Conservation (phyloP, 1,139 yeast genomes). For the Candida gigantensis region DNA sequence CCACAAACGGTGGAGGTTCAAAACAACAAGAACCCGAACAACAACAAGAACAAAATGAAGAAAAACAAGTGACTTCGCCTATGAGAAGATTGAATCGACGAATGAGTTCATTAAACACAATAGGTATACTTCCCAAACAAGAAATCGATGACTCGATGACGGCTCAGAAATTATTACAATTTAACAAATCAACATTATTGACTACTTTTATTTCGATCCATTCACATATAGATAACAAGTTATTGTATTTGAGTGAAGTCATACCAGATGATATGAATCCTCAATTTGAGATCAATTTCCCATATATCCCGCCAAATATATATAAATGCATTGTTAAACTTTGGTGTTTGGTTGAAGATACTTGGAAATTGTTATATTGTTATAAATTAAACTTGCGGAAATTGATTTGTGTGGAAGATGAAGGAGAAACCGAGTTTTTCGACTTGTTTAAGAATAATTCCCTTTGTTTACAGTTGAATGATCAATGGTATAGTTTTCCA, state of each 20-base stretch:
- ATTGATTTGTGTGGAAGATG: slow-evolving; percentile 17
- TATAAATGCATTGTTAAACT: slow-evolving; percentile 23
- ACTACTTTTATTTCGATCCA: slow-evolving; percentile 34
- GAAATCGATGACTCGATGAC: slow-evolving; percentile 8
- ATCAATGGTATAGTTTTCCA: slow-evolving; percentile 23
- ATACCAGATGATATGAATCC: slow-evolving; percentile 27
- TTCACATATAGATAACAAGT: slow-evolving; percentile 16
- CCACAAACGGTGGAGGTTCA: not conserved
- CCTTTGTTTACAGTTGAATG: slow-evolving; percentile 26
- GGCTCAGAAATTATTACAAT: slow-evolving; percentile 9
- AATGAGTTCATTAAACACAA: slow-evolving; percentile 8
- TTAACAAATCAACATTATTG: slow-evolving; percentile 19
- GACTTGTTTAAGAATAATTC: slow-evolving; percentile 27
- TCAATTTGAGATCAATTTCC: slow-evolving; percentile 31
- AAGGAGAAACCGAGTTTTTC: slow-evolving; percentile 14
- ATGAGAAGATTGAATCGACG: slow-evolving; percentile 9
- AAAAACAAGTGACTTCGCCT: slow-evolving; percentile 1
- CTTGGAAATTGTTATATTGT: slow-evolving; percentile 25
- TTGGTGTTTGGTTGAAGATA: slow-evolving; percentile 20
- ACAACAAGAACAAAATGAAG: not conserved
- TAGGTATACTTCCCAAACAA: slow-evolving; percentile 2
- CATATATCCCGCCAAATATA: slow-evolving; percentile 19
- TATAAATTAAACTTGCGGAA: slow-evolving; percentile 24
- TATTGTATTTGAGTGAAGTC: slow-evolving; percentile 42
- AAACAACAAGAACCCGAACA: slow-evolving; percentile 1